A percentile compares a stretch with the other conserved stretches of the same genome.
Conservation (phyloP, 1,139 yeast genomes). For the Zhuliangozyma blackwelliae region DNA sequence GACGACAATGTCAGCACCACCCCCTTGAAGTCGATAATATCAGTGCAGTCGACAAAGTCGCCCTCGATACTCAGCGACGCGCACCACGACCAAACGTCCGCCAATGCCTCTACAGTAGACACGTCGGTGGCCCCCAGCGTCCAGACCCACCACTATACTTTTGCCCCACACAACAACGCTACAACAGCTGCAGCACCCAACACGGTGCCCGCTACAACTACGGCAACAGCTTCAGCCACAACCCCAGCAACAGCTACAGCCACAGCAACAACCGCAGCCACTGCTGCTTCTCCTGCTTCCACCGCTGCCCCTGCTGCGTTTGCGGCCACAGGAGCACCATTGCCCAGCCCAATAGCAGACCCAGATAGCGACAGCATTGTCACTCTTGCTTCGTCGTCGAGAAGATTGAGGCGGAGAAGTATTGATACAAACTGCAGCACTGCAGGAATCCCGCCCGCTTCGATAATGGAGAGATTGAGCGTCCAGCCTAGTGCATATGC, state of each 20-base stretch:
- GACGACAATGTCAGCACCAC: constrained; percentile 42
- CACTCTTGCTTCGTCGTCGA: constrained; percentile 50
- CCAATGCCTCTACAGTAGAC: constrained; percentile 48
- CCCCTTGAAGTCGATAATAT: constrained; percentile 49
- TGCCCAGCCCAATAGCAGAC: constrained; percentile 13
- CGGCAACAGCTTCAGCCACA: not conserved
- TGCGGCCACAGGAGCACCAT: not conserved
- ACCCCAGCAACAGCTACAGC: constrained; percentile 3
- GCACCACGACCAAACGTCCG: constrained; percentile 33
- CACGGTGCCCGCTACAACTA: too few species aligned
- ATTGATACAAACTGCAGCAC: constrained; percentile 58
- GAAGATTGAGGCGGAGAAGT: constrained; percentile 48
- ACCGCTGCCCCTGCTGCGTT: not conserved
- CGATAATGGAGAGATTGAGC: constrained; percentile 50
- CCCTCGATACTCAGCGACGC: constrained; percentile 43
- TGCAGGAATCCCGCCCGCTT: constrained; percentile 62
- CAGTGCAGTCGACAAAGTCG: constrained; percentile 44
- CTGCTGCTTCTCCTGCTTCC: constrained; percentile 6
- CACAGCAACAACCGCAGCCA: constrained; percentile 1
- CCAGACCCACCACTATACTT: constrained; percentile 9
- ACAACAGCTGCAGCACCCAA: not conserved
- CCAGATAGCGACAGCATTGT: constrained; percentile 52
- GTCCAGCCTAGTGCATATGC: constrained; percentile 32
- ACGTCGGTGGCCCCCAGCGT: constrained; percentile 48
- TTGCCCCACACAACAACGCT: constrained; percentile 8